Base-by-base conservation (phyloP, 257 asterid species). In the Hygrophila difformis region DNA sequence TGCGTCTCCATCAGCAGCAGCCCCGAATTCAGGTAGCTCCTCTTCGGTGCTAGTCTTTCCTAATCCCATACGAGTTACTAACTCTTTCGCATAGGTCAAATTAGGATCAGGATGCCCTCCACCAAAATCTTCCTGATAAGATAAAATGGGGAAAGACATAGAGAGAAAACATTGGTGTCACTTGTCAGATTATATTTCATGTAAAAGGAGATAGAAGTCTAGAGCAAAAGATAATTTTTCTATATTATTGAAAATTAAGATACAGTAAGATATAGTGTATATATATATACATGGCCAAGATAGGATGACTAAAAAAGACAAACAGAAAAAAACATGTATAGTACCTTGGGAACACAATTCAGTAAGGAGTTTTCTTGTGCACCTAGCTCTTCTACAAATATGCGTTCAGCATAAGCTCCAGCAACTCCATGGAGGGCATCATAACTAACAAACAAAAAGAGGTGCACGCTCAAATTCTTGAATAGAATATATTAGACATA, bases 71-170 rank as follows among this genome's bases (percentile, higher is more conserved):
- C 96, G 76, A 40, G 86, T 84, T 62, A 89, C 98, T 62, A 89
- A 64, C 75, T 85, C 98, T 66, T 85, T 89, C 33, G 98, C 98
- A 57, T 89, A 89, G 28, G 98, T 89, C 60, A 89, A 84, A 63
- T 89, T 89, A 41, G 98, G 98, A 79, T 89, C 98, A 2, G 98
- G 98, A 68, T 89, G 98, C 18, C 98, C 96, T 62, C 98, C 96
- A 58, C 98, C 98, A 68, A 89, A 89, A 68, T 89, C 98, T 64
- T 89, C 98, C 98, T 89, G 81, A 73, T 49, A 71, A 53, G 57
- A 52, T 29, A 55, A 20, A 63, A 31, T 37, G 37, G n/a, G 33
- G 48, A 46, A 8, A 41, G 12, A 41, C 24, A 11, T 1, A 47
- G 13, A 51, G 44, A n/a, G n/a, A n/a, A n/a, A n/a, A n/a, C n/a